Base-by-base conservation (phyloP, 176 grass and related monocot species). In the Eleusine indica region DNA sequence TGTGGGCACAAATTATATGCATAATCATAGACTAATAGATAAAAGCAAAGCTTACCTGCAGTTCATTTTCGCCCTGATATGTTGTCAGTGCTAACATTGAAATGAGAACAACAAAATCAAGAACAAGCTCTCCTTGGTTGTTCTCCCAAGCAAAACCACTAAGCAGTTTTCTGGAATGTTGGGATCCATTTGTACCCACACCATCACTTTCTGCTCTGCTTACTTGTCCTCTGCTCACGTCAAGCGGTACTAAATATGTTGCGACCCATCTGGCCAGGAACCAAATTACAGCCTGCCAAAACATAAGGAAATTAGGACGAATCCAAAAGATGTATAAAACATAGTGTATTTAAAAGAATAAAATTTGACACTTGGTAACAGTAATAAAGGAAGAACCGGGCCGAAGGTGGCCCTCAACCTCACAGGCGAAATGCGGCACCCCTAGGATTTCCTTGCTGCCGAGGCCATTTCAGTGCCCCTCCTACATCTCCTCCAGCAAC, bases 201-300 rank as follows among this genome's bases (percentile, higher is more conserved):
- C 30, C 68, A 17, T 91, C 84, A 86, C 70, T 77, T 81, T 87
- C 80, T 86, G 71, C 66, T 86, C 70, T 71, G 77, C 74, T 85
- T 67, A 89, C 85, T 79, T 93, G 89, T 86, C 78, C 91, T 86
- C 84, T 95, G 74, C 72, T 84, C 32, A 87, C 81, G 75, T 92
- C 91, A 85, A 90, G 77, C 62, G 96, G 96, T 86, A 98, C 90
- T 88, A 98, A 86, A 82, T 98, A 98, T 74, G 96, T 98, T 51
- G 88, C 93, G 37, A 94, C 91, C 93, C 93, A 98, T 95, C 96
- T 95, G 67, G 93, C 89, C 81, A 98, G 70, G 91, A 98, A 98
- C 89, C 91, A 98, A 67, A 95, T 84, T 22, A 95, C 72, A 30
- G 93, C 92, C 96, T 98, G 87, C 61, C 75, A 80, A 90, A n/a